Evolutionary conservation across 2,329 filamentous ascomycete genomes (phyloP).

Genomic region (Cladosporium phlei): DNA sequence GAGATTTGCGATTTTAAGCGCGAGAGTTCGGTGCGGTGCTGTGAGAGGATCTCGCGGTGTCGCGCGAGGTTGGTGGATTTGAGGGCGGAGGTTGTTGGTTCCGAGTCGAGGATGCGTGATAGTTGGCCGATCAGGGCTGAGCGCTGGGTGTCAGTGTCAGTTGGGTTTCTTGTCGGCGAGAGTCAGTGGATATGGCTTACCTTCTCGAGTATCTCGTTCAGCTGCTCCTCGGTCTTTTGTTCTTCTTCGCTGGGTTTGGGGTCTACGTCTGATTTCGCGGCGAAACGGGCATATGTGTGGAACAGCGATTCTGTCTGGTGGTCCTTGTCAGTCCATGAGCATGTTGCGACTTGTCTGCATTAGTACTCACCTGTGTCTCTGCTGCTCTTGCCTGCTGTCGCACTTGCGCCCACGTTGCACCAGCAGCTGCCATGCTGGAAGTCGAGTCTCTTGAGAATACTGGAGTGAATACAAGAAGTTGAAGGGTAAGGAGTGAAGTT

Average conservation of each 20-base stretch:
- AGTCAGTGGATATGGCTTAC: conserved; percentile 41
- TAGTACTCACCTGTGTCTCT: conserved; percentile 71
- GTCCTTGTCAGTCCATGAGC: conserved; percentile 19
- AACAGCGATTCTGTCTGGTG: conserved; percentile 75
- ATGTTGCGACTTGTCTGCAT: conserved; percentile 3
- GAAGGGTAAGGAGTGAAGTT: too few species aligned
- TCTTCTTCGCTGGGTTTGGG: conserved; percentile 83
- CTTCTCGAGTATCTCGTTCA: conserved; percentile 80
- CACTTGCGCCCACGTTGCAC: conserved; percentile 75
- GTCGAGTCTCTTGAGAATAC: not conserved
- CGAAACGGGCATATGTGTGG: conserved; percentile 86
- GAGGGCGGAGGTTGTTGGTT: conserved; percentile 85
- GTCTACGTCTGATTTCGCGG: conserved; percentile 71
- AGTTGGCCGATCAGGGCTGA: conserved; percentile 78
- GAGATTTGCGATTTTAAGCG: conserved; percentile 69
- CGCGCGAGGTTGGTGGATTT: conserved; percentile 94
- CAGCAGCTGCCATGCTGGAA: conserved; percentile 37
- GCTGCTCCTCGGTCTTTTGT: conserved; percentile 67
- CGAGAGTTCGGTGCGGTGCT: conserved; percentile 77
- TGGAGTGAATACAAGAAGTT: not conserved
- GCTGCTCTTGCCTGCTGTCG: conserved; percentile 85
- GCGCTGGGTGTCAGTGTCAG: conserved; percentile 52
- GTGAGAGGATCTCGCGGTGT: conserved; percentile 81
- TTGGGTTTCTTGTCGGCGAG: not conserved
- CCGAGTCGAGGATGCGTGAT: conserved; percentile 83